Percentiles rank a stretch among this genome's conserved stretches.
These are phyloP conservation scores for Hygrophila difformis DNA, from an alignment of 257 asterid genomes.

Conservation along the genomic window DNA sequence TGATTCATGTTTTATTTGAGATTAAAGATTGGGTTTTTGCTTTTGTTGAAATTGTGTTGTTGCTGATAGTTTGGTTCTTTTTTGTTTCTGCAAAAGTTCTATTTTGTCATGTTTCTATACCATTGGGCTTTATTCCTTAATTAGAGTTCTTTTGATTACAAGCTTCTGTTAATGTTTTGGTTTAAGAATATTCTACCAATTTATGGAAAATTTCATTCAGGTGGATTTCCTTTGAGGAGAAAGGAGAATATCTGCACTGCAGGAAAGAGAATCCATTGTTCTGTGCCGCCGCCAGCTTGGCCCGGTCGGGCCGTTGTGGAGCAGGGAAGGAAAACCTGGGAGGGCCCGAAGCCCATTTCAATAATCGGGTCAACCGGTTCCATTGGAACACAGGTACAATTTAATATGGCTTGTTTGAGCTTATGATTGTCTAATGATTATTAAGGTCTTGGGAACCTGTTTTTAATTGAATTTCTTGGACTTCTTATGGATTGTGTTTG, in stretches of 20 bases:
- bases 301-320: conserved; percentile 80
- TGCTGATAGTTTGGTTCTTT: conserved; percentile 16
- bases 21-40: not conserved
- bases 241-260: conserved; percentile 38
- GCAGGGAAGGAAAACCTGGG: conserved; percentile 64
- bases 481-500: conserved; percentile 14
- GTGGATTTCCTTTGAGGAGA: conserved; percentile 55
- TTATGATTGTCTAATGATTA: no score
- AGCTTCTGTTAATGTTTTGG: no score
- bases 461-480: conserved; percentile 3
- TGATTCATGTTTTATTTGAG: no score
- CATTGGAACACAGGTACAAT: conserved; percentile 85
- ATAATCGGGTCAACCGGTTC: conserved; percentile 97
- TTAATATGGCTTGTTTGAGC: no score
- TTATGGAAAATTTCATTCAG: conserved; percentile 29
- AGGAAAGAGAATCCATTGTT: conserved; percentile 58
- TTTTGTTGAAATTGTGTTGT: conserved; percentile 7
- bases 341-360: conserved; percentile 93
- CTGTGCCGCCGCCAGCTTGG: conserved; percentile 92
- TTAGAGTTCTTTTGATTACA: no score
- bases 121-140: no score
- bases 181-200: no score
- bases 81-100: conserved; percentile 15
- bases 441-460: no score
- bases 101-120: not conserved